Conservation (phyloP, 1,284 basidiomycete genomes). For the Sporisorium scitamineum region DNA sequence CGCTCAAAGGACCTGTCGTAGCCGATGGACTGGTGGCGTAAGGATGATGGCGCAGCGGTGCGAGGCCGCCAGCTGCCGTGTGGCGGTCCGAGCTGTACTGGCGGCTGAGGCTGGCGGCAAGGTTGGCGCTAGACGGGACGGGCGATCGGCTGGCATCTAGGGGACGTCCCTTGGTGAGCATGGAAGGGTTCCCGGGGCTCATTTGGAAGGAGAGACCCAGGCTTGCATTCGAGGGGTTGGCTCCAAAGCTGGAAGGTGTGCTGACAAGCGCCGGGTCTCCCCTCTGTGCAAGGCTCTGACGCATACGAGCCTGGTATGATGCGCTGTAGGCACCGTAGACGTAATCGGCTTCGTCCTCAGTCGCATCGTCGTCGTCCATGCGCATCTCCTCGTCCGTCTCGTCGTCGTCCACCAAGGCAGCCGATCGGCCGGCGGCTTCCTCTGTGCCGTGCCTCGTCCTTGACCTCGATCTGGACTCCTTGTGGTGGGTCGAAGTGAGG, state of each 20-base stretch:
- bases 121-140: conserved; percentile 23
- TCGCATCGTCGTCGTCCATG: conserved; percentile 59
- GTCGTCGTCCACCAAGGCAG: conserved; percentile 56
- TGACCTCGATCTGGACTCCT: conserved; percentile 37
- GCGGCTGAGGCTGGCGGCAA: conserved; percentile 46
- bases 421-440: conserved; percentile 10
- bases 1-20: conserved; percentile 51
- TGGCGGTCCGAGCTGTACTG: conserved; percentile 60
- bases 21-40: conserved; percentile 55
- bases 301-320: conserved; percentile 36
- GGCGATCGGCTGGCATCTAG: conserved; percentile 41
- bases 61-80: conserved; percentile 22
- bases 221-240: conserved; percentile 40
- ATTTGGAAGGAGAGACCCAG: conserved; percentile 54
- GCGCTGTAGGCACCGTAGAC: conserved; percentile 34
- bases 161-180: conserved; percentile 40
- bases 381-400: conserved; percentile 67
- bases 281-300: conserved; percentile 19
- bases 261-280: conserved; percentile 34
- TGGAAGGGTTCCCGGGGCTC: conserved; percentile 44
- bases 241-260: conserved; percentile 42
- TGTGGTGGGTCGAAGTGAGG: conserved; percentile 30
- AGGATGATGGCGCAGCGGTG: conserved; percentile 51
- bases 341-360: conserved; percentile 61
- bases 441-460: conserved; percentile 32